Conservation (phyloP, 768 basidiomycete genomes). For the Pleurotus djamor region DNA sequence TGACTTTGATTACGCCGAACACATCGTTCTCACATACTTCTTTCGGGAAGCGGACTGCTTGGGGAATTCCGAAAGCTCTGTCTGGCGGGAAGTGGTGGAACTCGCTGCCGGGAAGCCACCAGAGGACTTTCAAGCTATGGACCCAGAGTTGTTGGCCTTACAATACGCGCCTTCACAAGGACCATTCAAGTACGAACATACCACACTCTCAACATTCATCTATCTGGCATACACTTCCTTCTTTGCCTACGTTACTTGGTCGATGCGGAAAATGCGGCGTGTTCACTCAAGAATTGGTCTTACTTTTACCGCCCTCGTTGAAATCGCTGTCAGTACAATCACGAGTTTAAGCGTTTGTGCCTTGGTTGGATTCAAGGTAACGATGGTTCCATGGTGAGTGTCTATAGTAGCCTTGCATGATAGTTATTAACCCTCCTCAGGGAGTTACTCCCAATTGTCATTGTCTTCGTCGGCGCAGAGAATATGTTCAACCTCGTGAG, state of each 20-base stretch:
- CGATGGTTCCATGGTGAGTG: conserved; percentile 86
- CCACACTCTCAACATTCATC: conserved; percentile 66
- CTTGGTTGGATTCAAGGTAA: conserved; percentile 83
- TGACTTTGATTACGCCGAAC: conserved; percentile 58
- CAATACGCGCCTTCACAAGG: conserved; percentile 49
- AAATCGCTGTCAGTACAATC: conserved; percentile 89
- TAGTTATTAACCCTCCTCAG: conserved; percentile 29
- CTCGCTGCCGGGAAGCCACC: conserved; percentile 29
- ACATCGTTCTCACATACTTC: conserved; percentile 80
- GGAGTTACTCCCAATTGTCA: conserved; percentile 90
- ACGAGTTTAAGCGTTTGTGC: conserved; percentile 93
- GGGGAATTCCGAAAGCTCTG: conserved; percentile 54
- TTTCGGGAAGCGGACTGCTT: conserved; percentile 76
- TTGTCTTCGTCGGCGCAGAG: conserved; percentile 94
- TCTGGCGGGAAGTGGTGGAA: conserved; percentile 60
- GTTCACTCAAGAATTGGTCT: conserved; percentile 92
- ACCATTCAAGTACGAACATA: conserved; percentile 44
- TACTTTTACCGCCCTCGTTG: conserved; percentile 90
- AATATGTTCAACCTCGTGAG: conserved; percentile 95
- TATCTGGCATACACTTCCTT: conserved; percentile 79
- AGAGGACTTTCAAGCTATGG: conserved; percentile 42
- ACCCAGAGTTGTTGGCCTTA: conserved; percentile 30
- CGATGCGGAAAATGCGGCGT: conserved; percentile 73
- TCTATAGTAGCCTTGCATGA: neutral
- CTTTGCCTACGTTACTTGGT: conserved; percentile 71